Base-by-base conservation (phyloP, 2,329 filamentous ascomycete species). In the Fusarium praegraminearum region DNA sequence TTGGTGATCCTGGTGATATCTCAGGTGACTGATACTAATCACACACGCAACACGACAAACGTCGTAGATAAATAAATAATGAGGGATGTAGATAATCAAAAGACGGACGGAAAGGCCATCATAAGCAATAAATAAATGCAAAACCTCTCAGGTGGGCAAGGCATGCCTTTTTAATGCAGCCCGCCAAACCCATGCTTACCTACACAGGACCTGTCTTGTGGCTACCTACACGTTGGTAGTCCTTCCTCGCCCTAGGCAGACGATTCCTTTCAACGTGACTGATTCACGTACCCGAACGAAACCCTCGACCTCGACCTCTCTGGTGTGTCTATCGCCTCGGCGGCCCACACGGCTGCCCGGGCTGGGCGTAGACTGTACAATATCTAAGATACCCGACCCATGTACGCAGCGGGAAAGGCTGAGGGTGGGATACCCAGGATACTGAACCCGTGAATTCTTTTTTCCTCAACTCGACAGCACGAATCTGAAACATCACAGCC, bases 241-340 rank as follows among this genome's bases (percentile, higher is more conserved):
- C 61, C 51, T 64, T 51, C 61, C 51, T 64, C 44, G 67, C 22
- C 49, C 52, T 52, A 68, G 57, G 67, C 67, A 71, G 67, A 64
- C 43, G 22, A 55, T 51, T 59, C 57, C 49, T 57, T 36, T 50
- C 53, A 74, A 57, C 68, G 68, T 71, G 68, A 73, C 65, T 71
- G 50, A 59, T 55, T 61, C 35, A 52, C 41, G 40, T 49, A 20
- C 32, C 43, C 52, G 50, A 65, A 71, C 51, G 46, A 59, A 63
- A 53, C 28, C 28, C 28, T 30, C 28, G 28, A 30, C 54, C 26
- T 70, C 50, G 43, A 53, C 22, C 18, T 47, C 53, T 53, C 15
- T 44, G 43, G 61, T 60, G 63, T 73, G 68, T 46, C 32, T 50
- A 33, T 50, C 16, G 18, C 22, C 66, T 55, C 9, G 36, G 36